phyloP scores from a whole-genome alignment of 371 early-diverging fungal genomes.

The Mortierella sp. region DNA sequence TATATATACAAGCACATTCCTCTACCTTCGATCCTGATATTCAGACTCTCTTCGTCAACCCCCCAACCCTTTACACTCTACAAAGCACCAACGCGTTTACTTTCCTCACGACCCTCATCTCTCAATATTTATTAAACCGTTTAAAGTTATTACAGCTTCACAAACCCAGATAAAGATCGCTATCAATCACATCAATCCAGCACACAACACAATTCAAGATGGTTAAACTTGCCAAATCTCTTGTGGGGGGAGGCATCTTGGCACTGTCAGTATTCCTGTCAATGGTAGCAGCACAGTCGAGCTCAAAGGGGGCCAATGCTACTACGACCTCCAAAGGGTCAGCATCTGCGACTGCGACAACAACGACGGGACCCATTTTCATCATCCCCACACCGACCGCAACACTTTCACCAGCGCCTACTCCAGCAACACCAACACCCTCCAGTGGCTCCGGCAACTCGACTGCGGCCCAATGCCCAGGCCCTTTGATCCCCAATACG shows the following conservation, averaged over 20 bases:
- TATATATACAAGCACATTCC: neutral
- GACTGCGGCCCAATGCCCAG: slow-evolving; percentile 11
- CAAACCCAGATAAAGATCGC: neutral
- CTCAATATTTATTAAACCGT: neutral
- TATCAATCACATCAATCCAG: neutral
- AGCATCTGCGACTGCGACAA: neutral
- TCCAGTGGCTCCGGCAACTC: neutral
- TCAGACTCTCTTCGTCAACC: no score
- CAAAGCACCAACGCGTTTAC: neutral
- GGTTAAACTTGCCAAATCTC: neutral
- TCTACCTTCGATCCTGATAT: neutral
- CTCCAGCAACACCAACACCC: neutral
- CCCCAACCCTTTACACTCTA: no score
- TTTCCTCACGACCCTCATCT: no score
- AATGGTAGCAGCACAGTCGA: neutral
- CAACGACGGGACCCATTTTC: slow-evolving; percentile 15
- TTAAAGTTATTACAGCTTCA: neutral
- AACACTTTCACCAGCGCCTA: slow-evolving; percentile 9
- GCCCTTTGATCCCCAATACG: slow-evolving; percentile 26
- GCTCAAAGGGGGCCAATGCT: slow-evolving; percentile 7
- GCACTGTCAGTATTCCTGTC: neutral
- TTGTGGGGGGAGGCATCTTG: neutral
- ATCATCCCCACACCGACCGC: slow-evolving; percentile 9
- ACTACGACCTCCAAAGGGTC: slow-evolving; percentile 5
- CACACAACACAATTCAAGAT: neutral